phyloP scores from a whole-genome alignment of 2,329 filamentous ascomycete genomes.

The Botryosphaeria dothidea region DNA sequence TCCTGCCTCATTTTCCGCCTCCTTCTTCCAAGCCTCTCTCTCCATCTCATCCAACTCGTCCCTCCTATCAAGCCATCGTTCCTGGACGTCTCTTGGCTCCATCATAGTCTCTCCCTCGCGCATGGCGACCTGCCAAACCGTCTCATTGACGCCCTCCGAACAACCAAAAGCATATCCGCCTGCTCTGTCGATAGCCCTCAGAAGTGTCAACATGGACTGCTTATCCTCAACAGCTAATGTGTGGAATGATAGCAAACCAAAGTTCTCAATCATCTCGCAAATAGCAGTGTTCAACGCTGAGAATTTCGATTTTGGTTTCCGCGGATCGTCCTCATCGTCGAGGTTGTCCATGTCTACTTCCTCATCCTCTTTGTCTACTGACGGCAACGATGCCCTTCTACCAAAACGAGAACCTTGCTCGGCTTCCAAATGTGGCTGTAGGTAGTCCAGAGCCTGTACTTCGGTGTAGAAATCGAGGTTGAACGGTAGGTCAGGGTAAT shows the following conservation, averaged over 20 bases:
- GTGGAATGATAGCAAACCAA: conserved; percentile 87
- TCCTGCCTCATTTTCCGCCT: conserved; percentile 54
- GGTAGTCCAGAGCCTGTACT: conserved; percentile 85
- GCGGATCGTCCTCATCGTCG: conserved; percentile 4
- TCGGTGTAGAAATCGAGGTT: conserved; percentile 98
- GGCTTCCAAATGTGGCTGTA: conserved; percentile 76
- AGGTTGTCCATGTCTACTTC: conserved; percentile 5
- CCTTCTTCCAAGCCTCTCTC: conserved; percentile 71
- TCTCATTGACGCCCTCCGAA: conserved; percentile 90
- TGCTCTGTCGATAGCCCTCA: conserved; percentile 87
- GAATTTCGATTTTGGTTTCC: conserved; percentile 62
- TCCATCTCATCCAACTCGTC: conserved; percentile 85
- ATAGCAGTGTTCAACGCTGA: conserved; percentile 83
- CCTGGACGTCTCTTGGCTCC: conserved; percentile 87
- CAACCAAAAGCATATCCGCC: conserved; percentile 87
- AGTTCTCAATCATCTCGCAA: conserved; percentile 82
- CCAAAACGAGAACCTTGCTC: conserved; percentile 56
- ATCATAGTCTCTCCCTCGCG: conserved; percentile 68
- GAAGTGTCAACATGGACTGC: conserved; percentile 89
- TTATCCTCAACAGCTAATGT: conserved; percentile 96
- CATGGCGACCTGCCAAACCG: conserved; percentile 96
- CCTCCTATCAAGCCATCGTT: conserved; percentile 90
- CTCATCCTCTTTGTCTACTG: not conserved
- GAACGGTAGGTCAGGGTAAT: conserved; percentile 85
- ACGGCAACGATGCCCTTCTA: not conserved